Evolutionary conservation across 352 stramenopile genomes (phyloP).

Genomic region (Globisporangium yorkense): DNA sequence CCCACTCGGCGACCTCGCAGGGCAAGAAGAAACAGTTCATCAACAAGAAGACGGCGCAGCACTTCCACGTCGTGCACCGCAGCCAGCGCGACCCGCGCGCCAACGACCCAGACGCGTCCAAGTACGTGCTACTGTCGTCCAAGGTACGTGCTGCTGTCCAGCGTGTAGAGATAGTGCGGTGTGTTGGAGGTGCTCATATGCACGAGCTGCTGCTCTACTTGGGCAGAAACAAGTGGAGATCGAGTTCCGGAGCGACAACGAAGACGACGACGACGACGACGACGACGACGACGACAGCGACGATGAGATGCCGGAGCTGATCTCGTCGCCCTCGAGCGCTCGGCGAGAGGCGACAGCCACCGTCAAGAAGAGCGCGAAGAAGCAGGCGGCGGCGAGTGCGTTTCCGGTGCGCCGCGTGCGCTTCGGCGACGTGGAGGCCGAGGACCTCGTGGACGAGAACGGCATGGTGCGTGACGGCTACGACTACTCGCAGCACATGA

Average conservation of each 20-base stretch:
- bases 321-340: conserved; percentile 20
- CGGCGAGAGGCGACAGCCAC: neutral
- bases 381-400: conserved; percentile 15
- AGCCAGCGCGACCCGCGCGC: conserved; percentile 75
- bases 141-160: conserved; percentile 14
- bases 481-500: conserved; percentile 91
- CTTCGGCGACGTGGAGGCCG: conserved; percentile 55
- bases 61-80: conserved; percentile 85
- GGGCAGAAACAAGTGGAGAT: conserved; percentile 48
- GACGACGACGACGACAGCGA: conserved; percentile 36
- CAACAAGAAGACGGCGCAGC: conserved; percentile 81
- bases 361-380: conserved; percentile 18
- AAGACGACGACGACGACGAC: conserved; percentile 28
- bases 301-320: conserved; percentile 49
- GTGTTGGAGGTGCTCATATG: no score
- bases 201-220: no score
- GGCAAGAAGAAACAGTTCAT: conserved; percentile 81
- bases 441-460: conserved; percentile 82
- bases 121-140: conserved; percentile 77
- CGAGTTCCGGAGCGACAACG: conserved; percentile 49
- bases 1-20: conserved; percentile 6
- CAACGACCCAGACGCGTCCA: conserved; percentile 79
- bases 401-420: conserved; percentile 59
- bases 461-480: conserved; percentile 90
- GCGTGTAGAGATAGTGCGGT: no score